Base-by-base conservation (phyloP, 805 yeast species). In the Candida caryicola region DNA sequence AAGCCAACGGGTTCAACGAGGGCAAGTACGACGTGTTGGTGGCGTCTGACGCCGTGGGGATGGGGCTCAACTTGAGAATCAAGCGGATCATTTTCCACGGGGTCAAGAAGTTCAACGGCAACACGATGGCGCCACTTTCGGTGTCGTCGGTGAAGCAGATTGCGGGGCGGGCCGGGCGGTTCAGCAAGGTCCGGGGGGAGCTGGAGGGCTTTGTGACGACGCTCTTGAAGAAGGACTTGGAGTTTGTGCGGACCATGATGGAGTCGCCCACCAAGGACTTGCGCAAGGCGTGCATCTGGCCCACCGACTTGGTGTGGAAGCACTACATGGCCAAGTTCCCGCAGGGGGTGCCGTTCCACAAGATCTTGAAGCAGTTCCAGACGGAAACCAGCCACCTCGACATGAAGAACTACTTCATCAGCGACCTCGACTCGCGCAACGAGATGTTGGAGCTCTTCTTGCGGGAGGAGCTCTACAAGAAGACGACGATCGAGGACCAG, bases 41-140 rank as follows among this genome's bases (percentile, higher is more conserved):
- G 5, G 98, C 99, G 1, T 85, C 96, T 2, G 98, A 93, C 65
- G 99, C 99, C 0, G 81, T 93, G 45, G 99, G 99, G 2, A 91
- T 93, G 97, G 99, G 99, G 0, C 70, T 93, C 37, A 93, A 93
- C 54, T 68, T 93, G 52, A 82, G 85, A 17, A 90, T 93, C 47
- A 78, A 81, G 41, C 67, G 98, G 43, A 76, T 93, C 4, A 74
- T 93, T 1, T 90, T 93, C 55, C 77, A 84, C 13, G 72, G 82
- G 0, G 65, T 76, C 18, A 57, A 57, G 34, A 93, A 93, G 59
- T 90, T 75, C 50, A 77, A 88, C 54, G 97, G 97, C 4, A 55
- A 51, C 10, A 61, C 58, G 12, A 62, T 69, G 42, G 60, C 59
- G 6, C 56, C 56, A 1, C 58, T 93, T 21, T 67, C 84, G 0